Evolutionary conservation across 345 rosid species (phyloP), one percentile per base, ranked within the genome.

Genomic region (Zanthoxylum bungeanum): DNA sequence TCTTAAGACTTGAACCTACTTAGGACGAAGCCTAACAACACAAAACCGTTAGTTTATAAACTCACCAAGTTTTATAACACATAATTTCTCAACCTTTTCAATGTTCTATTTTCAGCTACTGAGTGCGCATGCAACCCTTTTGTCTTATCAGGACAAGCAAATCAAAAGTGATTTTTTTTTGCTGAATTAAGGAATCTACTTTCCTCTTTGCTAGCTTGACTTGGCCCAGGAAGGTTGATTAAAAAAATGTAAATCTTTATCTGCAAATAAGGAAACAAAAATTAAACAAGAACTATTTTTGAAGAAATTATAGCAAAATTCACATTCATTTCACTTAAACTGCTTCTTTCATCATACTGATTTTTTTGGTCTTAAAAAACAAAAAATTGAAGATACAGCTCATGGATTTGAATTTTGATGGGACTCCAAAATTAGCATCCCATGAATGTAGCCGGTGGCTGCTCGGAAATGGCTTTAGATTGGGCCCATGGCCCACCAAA

Each of bases 291-390:
- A 30, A 28, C n/a, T n/a, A n/a, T 17, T 28, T 8, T 14, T 7
- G 14, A 25, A 40, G 9, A 25, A 40, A 40, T 6, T 33, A 40
- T 63, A 31, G 25, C 17, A 36, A 11, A 7, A 31, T n/a, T 24
- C 19, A 51, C 70, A 34, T 68, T 52, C 71, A 68, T 47, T 17
- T 68, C 61, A 52, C 21, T 24, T 53, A 37, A 53, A 22, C 61
- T 4, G 22, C 28, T 68, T 24, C 7, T 10, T 34, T 27, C 49
- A 28, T 27, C 49, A 28, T 19, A 14, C 11, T 44, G 19, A 44
- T 17, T 4, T 19, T 4, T 12, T 12, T 4, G 49, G 12, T 14
- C 16, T 6, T 14, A 44, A 17, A 44, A 14, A 44, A n/a, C n/a
- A n/a, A n/a, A n/a, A n/a, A n/a, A n/a, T n/a, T n/a, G n/a, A n/a